These are phyloP conservation scores for Cladorrhinum sp. DNA, from an alignment of 2,329 filamentous ascomycete genomes.

Conservation along the genomic window DNA sequence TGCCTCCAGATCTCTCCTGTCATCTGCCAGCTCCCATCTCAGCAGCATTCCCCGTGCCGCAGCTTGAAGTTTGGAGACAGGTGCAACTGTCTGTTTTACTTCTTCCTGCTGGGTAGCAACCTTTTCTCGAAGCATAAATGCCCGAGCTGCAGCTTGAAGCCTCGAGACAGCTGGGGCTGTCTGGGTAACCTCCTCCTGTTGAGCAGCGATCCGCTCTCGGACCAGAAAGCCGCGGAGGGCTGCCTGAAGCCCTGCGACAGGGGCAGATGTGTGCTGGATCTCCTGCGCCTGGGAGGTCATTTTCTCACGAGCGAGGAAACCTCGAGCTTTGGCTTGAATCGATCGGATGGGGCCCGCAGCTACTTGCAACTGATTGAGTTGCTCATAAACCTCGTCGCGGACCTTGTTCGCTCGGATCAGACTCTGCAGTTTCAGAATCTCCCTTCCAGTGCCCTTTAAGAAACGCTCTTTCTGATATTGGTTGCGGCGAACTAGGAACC, in stretches of 20 bases:
- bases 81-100: constrained; percentile 49
- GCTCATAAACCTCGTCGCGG: constrained; percentile 55
- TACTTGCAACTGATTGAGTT: constrained; percentile 57
- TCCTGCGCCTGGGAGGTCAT: constrained; percentile 61
- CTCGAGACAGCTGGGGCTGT: constrained; percentile 61
- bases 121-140: constrained; percentile 60
- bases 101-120: constrained; percentile 55
- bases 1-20: constrained; percentile 50
- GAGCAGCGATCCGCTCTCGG: constrained; percentile 62
- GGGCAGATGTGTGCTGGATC: constrained; percentile 67
- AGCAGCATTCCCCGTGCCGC: constrained; percentile 64
- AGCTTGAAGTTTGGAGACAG: constrained; percentile 61
- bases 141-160: constrained; percentile 65
- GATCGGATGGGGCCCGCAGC: constrained; percentile 62
- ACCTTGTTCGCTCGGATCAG: constrained; percentile 68
- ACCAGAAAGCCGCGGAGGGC: constrained; percentile 70
- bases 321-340: constrained; percentile 64
- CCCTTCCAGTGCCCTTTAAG: constrained; percentile 67
- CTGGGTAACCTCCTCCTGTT: constrained; percentile 53
- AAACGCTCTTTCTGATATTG: constrained; percentile 61
- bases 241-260: constrained; percentile 72
- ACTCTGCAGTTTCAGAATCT: constrained; percentile 78
- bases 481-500: constrained; percentile 66
- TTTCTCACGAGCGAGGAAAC: constrained; percentile 60
- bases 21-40: constrained; percentile 53